Percentiles rank a stretch among this genome's conserved stretches.
phyloP scores from a whole-genome alignment of 225 moss, liverwort and hornwort genomes.

The Marchantia paleacea region DNA sequence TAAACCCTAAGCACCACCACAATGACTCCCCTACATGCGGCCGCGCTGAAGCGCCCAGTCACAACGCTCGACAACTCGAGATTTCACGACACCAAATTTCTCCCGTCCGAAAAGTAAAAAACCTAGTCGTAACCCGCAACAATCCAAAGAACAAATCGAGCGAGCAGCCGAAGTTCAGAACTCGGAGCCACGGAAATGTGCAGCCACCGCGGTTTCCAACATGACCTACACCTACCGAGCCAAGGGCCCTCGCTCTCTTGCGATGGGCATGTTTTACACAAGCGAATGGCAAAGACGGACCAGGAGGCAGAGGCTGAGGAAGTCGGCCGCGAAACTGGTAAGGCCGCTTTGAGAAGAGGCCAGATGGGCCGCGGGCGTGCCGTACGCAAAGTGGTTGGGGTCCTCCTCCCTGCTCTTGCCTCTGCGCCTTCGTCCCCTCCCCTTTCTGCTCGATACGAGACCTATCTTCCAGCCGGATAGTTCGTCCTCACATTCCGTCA shows the following conservation, averaged over 20 bases:
- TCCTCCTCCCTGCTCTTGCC: not conserved
- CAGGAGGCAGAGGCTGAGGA: not conserved
- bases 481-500: too few species aligned
- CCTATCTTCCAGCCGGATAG: not conserved
- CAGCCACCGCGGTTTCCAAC: too few species aligned
- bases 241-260: not conserved
- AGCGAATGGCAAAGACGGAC: not conserved
- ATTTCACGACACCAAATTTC: not conserved
- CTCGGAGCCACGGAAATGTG: too few species aligned
- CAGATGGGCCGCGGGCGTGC: not conserved
- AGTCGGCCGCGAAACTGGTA: slow-evolving; percentile 1
- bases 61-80: not conserved
- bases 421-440: too few species aligned
- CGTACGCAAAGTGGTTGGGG: not conserved
- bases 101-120: not conserved
- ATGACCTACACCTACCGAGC: not conserved
- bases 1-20: slow-evolving; percentile 15
- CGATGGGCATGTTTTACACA: not conserved
- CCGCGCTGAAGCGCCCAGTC: not conserved
- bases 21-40: not conserved
- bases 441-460: not conserved
- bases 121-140: not conserved
- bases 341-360: not conserved
- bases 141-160: too few species aligned
- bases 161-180: too few species aligned